These are phyloP conservation scores for Sporothrix dimorphospora DNA, from an alignment of 2,329 filamentous ascomycete species.

Conservation along the genomic window DNA sequence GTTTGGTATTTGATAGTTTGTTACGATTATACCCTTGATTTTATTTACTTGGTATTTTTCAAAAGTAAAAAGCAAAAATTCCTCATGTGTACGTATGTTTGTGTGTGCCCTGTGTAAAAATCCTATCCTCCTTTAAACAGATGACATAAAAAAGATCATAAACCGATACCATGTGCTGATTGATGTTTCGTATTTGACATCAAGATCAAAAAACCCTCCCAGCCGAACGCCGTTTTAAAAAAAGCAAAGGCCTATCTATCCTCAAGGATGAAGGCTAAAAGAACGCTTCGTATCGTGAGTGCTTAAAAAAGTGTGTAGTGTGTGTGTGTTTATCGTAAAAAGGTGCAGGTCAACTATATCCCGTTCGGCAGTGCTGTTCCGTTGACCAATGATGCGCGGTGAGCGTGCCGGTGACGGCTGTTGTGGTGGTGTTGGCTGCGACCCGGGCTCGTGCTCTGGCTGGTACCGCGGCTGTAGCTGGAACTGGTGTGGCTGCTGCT, in stretches of 20 bases:
- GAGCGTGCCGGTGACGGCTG: constrained; percentile 21
- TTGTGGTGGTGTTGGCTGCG: constrained; percentile 22
- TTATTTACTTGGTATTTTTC: background rate
- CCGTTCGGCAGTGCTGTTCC: constrained; percentile 37
- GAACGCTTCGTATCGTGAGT: background rate
- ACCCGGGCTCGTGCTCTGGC: constrained; percentile 21
- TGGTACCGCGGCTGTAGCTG: background rate
- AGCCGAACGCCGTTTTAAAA: background rate
- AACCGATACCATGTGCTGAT: background rate
- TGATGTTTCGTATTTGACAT: constrained; percentile 15
- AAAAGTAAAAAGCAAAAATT: background rate
- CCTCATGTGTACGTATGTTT: constrained; percentile 3
- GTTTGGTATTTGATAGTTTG: background rate
- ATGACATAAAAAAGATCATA: background rate
- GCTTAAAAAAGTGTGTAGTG: constrained; percentile 30
- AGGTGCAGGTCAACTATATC: constrained; percentile 26
- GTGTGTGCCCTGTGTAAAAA: background rate
- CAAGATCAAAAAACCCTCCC: background rate
- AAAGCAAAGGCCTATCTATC: background rate
- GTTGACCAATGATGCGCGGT: constrained; percentile 7
- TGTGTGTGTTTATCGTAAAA: constrained; percentile 24
- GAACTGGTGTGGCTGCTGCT: constrained; percentile 28
- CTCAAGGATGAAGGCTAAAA: background rate
- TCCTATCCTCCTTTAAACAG: background rate
- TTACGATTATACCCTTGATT: background rate